A percentile compares a stretch with the other conserved stretches of the same genome.
Evolutionary conservation across 805 yeast species (phyloP).

Genomic region (Kodamaea neixiangensis): DNA sequence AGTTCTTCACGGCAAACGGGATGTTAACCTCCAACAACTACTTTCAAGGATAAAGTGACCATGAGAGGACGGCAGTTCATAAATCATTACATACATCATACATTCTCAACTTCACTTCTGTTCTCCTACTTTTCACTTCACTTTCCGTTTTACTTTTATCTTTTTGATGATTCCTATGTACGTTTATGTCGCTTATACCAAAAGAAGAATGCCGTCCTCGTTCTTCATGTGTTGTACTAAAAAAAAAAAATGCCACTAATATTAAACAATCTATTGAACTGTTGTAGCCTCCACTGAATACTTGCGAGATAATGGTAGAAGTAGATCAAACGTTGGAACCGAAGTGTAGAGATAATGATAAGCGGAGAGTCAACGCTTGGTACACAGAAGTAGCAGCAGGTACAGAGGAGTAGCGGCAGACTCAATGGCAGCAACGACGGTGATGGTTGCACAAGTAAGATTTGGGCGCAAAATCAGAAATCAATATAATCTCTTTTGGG

Average conservation of each 20-base stretch:
- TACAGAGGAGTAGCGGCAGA: too few species aligned
- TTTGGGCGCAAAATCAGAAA: not conserved
- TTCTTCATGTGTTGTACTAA: slow-evolving; percentile 8
- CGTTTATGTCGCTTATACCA: slow-evolving; percentile 10
- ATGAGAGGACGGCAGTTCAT: slow-evolving; percentile 2
- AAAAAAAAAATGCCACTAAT: not conserved
- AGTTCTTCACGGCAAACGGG: slow-evolving; percentile 2
- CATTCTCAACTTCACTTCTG: slow-evolving; percentile 1
- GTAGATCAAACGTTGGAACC: too few species aligned
- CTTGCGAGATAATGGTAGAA: not conserved
- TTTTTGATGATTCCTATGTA: slow-evolving; percentile 9
- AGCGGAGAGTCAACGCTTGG: too few species aligned
- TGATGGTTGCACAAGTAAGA: too few species aligned
- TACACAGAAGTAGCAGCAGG: too few species aligned
- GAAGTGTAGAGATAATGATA: too few species aligned
- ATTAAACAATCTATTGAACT: not conserved
- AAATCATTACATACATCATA: slow-evolving; percentile 1
- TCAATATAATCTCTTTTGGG: not conserved
- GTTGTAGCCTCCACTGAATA: not conserved
- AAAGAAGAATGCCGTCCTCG: slow-evolving; percentile 6
- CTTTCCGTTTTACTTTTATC: slow-evolving; percentile 1
- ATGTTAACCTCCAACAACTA: not conserved
- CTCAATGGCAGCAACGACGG: too few species aligned
- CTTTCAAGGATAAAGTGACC: not conserved
- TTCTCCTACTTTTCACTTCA: slow-evolving; percentile 5